Percentiles rank a stretch among this genome's conserved stretches.
Evolutionary conservation across 148 eudicot genomes (phyloP).

Genomic region (Tetragonia tetragonoides): DNA sequence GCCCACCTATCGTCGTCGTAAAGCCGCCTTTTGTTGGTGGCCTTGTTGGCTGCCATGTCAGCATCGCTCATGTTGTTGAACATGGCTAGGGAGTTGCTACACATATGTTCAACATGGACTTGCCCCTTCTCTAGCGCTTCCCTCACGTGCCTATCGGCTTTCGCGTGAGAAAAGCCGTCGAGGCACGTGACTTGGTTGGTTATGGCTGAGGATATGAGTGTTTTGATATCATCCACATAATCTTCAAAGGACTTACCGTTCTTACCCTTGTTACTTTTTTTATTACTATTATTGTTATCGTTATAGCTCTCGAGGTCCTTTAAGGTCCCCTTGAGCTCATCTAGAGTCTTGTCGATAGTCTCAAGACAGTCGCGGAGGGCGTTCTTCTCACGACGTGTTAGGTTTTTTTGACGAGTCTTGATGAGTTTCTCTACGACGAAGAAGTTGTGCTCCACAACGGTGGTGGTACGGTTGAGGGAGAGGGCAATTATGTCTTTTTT

Average conservation of each 20-base stretch:
- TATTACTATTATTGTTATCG: slow-evolving; percentile 2
- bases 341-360: slow-evolving; percentile 59
- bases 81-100: slow-evolving; percentile 78
- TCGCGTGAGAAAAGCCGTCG: slow-evolving; percentile 65
- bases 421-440: slow-evolving; percentile 37
- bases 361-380: slow-evolving; percentile 74
- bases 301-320: slow-evolving; percentile 41
- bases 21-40: background rate
- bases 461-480: slow-evolving; percentile 47
- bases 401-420: slow-evolving; percentile 1
- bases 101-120: slow-evolving; percentile 57
- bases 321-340: slow-evolving; percentile 48
- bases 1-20: background rate
- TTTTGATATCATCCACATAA: slow-evolving; percentile 65
- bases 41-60: slow-evolving; percentile 37
- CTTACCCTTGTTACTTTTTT: background rate
- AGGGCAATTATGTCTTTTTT: slow-evolving; percentile 52
- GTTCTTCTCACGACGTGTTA: slow-evolving; percentile 44
- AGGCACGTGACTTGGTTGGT: slow-evolving; percentile 77
- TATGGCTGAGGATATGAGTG: slow-evolving; percentile 66
- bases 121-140: slow-evolving; percentile 35
- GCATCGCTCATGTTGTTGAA: slow-evolving; percentile 57
- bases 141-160: slow-evolving; percentile 54
- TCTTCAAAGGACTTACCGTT: slow-evolving; percentile 30
- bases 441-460: slow-evolving; percentile 42